These are phyloP conservation scores for Aethionema arabicum DNA, from an alignment of 345 rosid species.

Conservation along the genomic window DNA sequence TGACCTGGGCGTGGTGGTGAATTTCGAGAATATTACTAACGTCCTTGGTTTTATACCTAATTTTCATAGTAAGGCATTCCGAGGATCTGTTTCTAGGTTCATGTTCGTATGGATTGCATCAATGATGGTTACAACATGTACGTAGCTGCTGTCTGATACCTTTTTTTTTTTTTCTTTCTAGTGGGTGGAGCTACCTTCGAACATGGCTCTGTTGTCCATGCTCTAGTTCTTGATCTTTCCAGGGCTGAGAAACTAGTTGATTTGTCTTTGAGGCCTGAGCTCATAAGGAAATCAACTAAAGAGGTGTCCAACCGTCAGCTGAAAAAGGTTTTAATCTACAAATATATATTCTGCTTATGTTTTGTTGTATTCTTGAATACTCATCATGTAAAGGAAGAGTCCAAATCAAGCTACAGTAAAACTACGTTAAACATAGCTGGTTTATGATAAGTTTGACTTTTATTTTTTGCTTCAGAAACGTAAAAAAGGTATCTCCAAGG, in stretches of 20 bases:
- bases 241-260: conserved; percentile 81
- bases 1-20: conserved; percentile 78
- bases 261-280: conserved; percentile 76
- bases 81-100: conserved; percentile 8
- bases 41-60: conserved; percentile 81
- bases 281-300: conserved; percentile 43
- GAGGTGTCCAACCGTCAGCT: conserved; percentile 43
- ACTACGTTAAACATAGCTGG: neutral
- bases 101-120: conserved; percentile 10
- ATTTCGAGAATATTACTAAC: conserved; percentile 58
- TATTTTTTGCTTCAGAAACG: conserved; percentile 54
- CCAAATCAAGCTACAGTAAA: conserved; percentile 15
- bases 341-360: conserved; percentile 15
- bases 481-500: conserved; percentile 60
- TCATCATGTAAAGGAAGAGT: conserved; percentile 2
- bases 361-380: conserved; percentile 20
- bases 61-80: conserved; percentile 62
- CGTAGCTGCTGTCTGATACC: conserved; percentile 7
- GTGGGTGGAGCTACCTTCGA: conserved; percentile 60
- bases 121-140: neutral
- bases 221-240: conserved; percentile 80
- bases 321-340: conserved; percentile 55
- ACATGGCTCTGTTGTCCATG: conserved; percentile 63
- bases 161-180: conserved; percentile 35
- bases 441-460: conserved; percentile 18